These are phyloP conservation scores for Paraconiothyrium brasiliense DNA, from an alignment of 2,329 filamentous ascomycete species.

Conservation along the genomic window DNA sequence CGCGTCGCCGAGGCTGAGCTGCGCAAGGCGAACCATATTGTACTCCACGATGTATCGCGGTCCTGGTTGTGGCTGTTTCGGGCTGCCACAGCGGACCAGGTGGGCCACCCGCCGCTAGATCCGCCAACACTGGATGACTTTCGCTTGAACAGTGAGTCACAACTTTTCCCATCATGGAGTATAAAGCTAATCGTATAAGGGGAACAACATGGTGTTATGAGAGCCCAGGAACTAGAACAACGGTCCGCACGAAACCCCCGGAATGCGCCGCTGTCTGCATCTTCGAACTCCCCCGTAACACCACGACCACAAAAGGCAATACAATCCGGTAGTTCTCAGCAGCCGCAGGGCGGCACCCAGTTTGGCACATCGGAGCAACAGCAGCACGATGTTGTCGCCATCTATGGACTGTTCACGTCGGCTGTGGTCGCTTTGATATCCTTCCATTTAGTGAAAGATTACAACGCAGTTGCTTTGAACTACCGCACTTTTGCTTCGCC, in stretches of 20 bases:
- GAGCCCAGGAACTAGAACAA: conserved; percentile 45
- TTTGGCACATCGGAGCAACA: conserved; percentile 30
- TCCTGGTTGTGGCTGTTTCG: conserved; percentile 49
- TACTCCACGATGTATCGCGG: conserved; percentile 41
- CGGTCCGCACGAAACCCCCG: conserved; percentile 36
- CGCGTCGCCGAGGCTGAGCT: conserved; percentile 44
- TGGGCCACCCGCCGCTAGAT: conserved; percentile 30
- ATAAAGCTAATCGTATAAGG: conserved; percentile 38
- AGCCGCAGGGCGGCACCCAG: conserved; percentile 30
- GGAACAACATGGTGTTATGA: conserved; percentile 45
- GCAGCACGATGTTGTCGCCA: conserved; percentile 40
- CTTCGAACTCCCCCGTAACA: conserved; percentile 32
- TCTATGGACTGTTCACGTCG: conserved; percentile 52
- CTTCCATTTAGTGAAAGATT: conserved; percentile 43
- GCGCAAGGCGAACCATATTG: conserved; percentile 37
- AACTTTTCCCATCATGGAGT: too few relatives aligned
- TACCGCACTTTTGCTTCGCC: conserved; percentile 48
- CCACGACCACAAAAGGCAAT: conserved; percentile 31
- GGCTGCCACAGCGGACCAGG: conserved; percentile 34
- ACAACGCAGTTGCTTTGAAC: conserved; percentile 46
- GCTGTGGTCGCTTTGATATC: conserved; percentile 49
- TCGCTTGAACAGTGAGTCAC: conserved; percentile 39
- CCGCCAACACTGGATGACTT: conserved; percentile 43
- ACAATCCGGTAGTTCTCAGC: conserved; percentile 29
- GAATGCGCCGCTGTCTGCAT: conserved; percentile 26